These are phyloP conservation scores for Populus nigra DNA, from an alignment of 345 rosid species.

Conservation along the genomic window DNA sequence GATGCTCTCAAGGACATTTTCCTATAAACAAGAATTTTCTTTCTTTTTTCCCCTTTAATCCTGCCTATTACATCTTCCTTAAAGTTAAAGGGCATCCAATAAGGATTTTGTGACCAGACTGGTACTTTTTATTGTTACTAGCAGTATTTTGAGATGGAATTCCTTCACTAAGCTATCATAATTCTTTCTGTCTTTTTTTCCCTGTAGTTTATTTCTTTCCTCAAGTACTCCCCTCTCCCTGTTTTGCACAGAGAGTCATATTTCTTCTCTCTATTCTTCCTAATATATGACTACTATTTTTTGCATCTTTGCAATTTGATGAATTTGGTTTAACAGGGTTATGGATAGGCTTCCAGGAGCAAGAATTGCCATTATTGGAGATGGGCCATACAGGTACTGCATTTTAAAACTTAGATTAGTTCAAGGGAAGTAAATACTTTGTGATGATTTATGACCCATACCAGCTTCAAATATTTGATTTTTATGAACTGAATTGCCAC, in stretches of 20 bases:
- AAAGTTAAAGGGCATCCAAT: not conserved
- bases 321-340: conserved; percentile 50
- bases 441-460: not conserved
- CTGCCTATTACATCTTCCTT: not conserved
- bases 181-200: not conserved
- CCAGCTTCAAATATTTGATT: not conserved
- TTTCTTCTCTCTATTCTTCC: not conserved
- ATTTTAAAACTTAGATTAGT: not conserved
- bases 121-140: not conserved
- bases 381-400: conserved; percentile 87
- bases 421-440: not conserved
- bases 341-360: conserved; percentile 92
- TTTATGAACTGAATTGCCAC: not conserved
- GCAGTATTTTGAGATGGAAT: not conserved
- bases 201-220: not conserved
- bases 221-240: not conserved
- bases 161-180: not conserved
- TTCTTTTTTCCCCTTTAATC: no score
- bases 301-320: conserved; percentile 7
- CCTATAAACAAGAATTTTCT: not conserved
- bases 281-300: not conserved
- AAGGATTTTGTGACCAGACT: not conserved
- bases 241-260: not conserved
- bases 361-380: conserved; percentile 87
- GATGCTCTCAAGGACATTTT: not conserved